phyloP scores from a whole-genome alignment of 1,284 basidiomycete species.

The Moesziomyces antarcticus region DNA sequence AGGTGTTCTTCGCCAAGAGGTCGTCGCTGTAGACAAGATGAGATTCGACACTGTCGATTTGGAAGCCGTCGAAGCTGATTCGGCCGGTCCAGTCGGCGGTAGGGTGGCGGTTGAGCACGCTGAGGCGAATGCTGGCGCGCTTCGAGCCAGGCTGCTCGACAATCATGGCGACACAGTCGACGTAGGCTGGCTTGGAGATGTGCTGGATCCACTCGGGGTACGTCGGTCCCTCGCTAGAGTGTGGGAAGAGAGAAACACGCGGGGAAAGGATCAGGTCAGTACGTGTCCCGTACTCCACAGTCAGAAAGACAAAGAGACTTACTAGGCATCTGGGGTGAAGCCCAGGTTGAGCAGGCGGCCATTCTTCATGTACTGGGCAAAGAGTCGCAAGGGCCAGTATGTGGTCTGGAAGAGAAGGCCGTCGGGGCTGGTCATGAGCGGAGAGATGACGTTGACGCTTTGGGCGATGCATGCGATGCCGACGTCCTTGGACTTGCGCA shows the following conservation, averaged over 20 bases:
- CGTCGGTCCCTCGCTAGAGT: conserved; percentile 69
- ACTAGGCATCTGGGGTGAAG: conserved; percentile 68
- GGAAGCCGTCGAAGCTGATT: conserved; percentile 29
- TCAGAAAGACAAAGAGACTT: background rate
- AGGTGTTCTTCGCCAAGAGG: conserved; percentile 43
- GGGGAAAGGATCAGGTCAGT: background rate
- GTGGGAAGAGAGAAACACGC: background rate
- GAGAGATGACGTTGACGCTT: conserved; percentile 73
- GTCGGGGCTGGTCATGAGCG: conserved; percentile 69
- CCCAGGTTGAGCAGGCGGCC: conserved; percentile 70
- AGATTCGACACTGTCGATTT: conserved; percentile 36
- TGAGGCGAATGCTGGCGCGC: conserved; percentile 70
- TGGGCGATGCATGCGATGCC: conserved; percentile 77
- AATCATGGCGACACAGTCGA: conserved; percentile 72
- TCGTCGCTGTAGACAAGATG: conserved; percentile 38
- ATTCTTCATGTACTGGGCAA: conserved; percentile 73
- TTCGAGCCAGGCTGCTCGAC: conserved; percentile 49
- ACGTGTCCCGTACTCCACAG: background rate
- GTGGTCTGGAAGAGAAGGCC: conserved; percentile 73
- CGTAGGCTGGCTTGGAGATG: conserved; percentile 67
- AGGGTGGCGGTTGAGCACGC: conserved; percentile 71
- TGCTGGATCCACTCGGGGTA: conserved; percentile 71
- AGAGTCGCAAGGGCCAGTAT: conserved; percentile 73
- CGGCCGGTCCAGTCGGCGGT: conserved; percentile 41
- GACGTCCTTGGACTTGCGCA: conserved; percentile 74